Conservation (phyloP, 78 protist species). For the Creolimax fragrantissima region DNA sequence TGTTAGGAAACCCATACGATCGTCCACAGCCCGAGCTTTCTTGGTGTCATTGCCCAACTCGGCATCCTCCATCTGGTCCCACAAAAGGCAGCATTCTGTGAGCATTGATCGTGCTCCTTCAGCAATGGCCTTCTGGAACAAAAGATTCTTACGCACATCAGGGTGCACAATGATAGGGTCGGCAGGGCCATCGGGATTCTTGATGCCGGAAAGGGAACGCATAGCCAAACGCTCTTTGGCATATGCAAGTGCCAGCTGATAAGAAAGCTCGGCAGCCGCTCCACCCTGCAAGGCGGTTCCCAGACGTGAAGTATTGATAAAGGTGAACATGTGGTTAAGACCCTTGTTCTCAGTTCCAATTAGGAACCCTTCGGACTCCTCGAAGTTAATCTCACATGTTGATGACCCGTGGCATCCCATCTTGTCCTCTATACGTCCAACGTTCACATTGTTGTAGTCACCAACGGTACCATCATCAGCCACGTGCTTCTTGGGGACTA, state of each 20-base stretch:
- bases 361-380: slow-evolving; percentile 2
- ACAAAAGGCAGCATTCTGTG: not conserved
- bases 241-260: slow-evolving; percentile 33
- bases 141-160: not conserved
- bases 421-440: slow-evolving; percentile 17
- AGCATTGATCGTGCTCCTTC: slow-evolving; percentile 14
- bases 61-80: not conserved
- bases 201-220: slow-evolving; percentile 41
- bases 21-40: not conserved
- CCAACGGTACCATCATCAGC: slow-evolving; percentile 17
- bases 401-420: slow-evolving; percentile 52
- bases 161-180: slow-evolving; percentile 21
- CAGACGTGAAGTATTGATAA: slow-evolving; percentile 20
- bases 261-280: slow-evolving; percentile 39
- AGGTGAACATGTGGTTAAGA: slow-evolving; percentile 28
- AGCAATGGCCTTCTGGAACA: slow-evolving; percentile 17
- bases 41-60: not conserved
- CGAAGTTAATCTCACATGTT: slow-evolving; percentile 48
- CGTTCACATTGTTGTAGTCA: not conserved
- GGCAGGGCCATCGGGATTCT: not conserved
- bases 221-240: slow-evolving; percentile 43
- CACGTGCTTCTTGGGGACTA: slow-evolving; percentile 29
- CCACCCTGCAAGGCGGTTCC: slow-evolving; percentile 22
- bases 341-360: slow-evolving; percentile 20
- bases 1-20: slow-evolving; percentile 17